phyloP scores from a whole-genome alignment of 371 early-diverging fungal species.

The Apophysomyces ossiformis region DNA sequence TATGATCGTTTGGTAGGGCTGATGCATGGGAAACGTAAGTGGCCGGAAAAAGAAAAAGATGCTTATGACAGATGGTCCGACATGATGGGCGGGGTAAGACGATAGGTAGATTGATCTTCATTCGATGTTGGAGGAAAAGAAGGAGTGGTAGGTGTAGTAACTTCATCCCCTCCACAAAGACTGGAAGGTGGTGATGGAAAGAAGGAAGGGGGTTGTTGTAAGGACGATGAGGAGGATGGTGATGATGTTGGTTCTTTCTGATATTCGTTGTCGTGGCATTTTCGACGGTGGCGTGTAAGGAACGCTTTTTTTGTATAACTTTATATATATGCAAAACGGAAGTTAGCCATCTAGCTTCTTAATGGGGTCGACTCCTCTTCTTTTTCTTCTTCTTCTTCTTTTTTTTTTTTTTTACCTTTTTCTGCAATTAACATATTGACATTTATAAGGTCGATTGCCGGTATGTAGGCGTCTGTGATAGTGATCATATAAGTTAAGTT shows the following conservation, averaged over 20 bases:
- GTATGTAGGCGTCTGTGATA: constrained; percentile 20
- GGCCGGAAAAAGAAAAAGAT: neutral
- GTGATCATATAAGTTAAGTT: too few relatives aligned
- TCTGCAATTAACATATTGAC: constrained; percentile 14
- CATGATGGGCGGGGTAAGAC: neutral
- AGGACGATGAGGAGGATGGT: too few relatives aligned
- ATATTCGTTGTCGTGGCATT: neutral
- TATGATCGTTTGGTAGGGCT: neutral
- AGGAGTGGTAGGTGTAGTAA: neutral
- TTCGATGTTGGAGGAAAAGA: neutral
- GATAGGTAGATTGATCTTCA: neutral
- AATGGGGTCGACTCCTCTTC: too few relatives aligned
- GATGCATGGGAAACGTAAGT: neutral
- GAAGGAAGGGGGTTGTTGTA: neutral
- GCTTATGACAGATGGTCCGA: neutral
- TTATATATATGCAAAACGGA: too few relatives aligned
- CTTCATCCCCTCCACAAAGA: constrained; percentile 3
- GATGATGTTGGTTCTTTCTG: neutral
- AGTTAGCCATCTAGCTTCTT: too few relatives aligned
- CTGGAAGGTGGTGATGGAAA: constrained; percentile 5
- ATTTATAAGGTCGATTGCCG: constrained; percentile 22
- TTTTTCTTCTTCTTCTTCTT: too few relatives aligned
- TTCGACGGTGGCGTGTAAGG: constrained; percentile 3
- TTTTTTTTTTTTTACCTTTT: constrained; percentile 15
- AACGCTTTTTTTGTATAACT: constrained; percentile 1